Base-by-base conservation (phyloP, 768 basidiomycete genomes). In the Xerocomellus amylosporus region DNA sequence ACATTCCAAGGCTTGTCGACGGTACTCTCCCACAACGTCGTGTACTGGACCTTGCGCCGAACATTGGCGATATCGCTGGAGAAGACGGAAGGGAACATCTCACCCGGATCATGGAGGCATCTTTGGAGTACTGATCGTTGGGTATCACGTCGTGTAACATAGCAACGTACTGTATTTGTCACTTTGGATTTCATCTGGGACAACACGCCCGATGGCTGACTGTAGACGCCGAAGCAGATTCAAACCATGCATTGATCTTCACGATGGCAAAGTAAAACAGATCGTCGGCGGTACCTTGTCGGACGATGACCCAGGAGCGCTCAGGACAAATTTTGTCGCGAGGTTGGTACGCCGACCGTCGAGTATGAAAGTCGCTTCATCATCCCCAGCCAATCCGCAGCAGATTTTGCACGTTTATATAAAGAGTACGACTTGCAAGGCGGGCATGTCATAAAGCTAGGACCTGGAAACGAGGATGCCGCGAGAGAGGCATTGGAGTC, bases 381-480 rank as follows among this genome's bases (percentile, higher is more conserved):
- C 49, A 53, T 53, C 49, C 49, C 45, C 66, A 93, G 93, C 57
- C 82, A 92, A 64, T 83, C 88, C 6, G 80, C 97, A 33, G 81
- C 77, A 7, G 82, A 89, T 60, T 98, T 89, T 69, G 90, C 94
- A 0, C 74, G 76, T 22, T 75, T 98, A 39, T 99, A 98, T 67
- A 81, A 74, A 59, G 57, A 78, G 24, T 73, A 93, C 62, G 70
- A 76, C 33, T 78, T 99, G 2, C 74, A 77, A 51, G 97, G 96
- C 0, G 96, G 93, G 1, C 97, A 99, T 79, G 85, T 99, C 38
- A 98, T 99, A 60, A 98, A 96, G 73, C 82, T 99, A 7, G 97
- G 97, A 2, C 83, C 86, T 3, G 82, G 88, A 14, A 98, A 98
- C 63, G 93, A 96, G 58, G 78, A 76, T 17, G 92, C 95, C n/a